Conservation (phyloP, 2,329 filamentous ascomycete genomes). For the Calycina marina region DNA sequence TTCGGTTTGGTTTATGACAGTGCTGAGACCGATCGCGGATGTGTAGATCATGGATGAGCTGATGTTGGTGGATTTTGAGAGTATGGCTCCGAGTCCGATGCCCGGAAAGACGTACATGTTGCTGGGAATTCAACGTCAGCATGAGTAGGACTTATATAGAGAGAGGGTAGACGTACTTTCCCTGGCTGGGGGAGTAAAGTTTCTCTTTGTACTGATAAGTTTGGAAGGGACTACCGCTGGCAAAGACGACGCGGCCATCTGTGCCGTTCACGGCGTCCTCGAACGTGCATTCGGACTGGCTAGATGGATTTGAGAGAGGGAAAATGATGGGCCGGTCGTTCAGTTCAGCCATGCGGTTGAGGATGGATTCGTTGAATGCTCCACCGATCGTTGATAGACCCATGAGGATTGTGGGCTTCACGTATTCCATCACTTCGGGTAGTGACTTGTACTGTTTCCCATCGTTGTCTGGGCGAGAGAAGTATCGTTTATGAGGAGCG, state of each 20-base stretch:
- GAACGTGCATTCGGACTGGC: slow-evolving; percentile 68
- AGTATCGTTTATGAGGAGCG: slow-evolving; percentile 42
- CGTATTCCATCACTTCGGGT: slow-evolving; percentile 49
- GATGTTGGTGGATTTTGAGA: slow-evolving; percentile 51
- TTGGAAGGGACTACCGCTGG: slow-evolving; percentile 74
- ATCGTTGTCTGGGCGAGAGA: slow-evolving; percentile 24
- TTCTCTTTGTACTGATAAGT: slow-evolving; percentile 45
- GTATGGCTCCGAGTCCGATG: slow-evolving; percentile 65
- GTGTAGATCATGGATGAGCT: slow-evolving; percentile 37
- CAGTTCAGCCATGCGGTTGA: slow-evolving; percentile 61
- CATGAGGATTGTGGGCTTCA: slow-evolving; percentile 69
- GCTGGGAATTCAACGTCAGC: no score
- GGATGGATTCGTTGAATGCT: slow-evolving; percentile 58
- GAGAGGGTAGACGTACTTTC: slow-evolving; percentile 22
- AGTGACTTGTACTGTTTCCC: slow-evolving; percentile 39
- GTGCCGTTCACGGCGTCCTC: slow-evolving; percentile 67
- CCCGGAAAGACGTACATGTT: slow-evolving; percentile 78
- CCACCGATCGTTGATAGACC: slow-evolving; percentile 68
- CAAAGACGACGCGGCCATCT: slow-evolving; percentile 58
- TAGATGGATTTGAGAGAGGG: slow-evolving; percentile 73
- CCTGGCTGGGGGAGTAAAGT: slow-evolving; percentile 32
- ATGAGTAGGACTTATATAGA: slow-evolving; percentile 3
- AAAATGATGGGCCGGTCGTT: slow-evolving; percentile 59
- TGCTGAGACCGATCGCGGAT: slow-evolving; percentile 58
- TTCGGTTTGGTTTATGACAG: slow-evolving; percentile 48